phyloP scores from a whole-genome alignment of 208 protist species.

The Acanthamoeba healyi region DNA sequence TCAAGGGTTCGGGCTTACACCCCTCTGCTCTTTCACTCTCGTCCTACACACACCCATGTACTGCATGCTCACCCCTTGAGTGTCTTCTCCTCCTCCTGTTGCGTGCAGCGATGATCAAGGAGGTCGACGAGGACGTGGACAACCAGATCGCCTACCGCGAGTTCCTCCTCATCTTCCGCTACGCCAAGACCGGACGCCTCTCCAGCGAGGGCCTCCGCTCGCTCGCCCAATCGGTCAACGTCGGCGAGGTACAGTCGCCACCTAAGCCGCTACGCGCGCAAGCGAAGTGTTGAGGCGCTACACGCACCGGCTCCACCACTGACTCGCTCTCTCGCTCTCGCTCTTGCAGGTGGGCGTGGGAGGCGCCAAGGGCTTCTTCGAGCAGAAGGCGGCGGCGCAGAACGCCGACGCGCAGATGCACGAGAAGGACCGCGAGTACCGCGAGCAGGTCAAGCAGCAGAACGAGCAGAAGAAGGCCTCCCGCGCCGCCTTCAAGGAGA shows the following conservation, averaged over 20 bases:
- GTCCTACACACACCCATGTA: too few species aligned
- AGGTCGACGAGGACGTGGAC: constrained; percentile 57
- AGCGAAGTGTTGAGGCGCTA: too few species aligned
- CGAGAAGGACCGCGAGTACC: constrained; percentile 43
- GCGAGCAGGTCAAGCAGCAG: constrained; percentile 31
- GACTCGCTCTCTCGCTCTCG: not conserved
- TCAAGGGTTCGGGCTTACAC: constrained; percentile 40
- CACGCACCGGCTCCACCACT: too few species aligned
- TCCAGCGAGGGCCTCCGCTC: constrained; percentile 27
- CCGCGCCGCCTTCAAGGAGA: constrained; percentile 52
- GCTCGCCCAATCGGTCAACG: constrained; percentile 18
- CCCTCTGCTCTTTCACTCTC: not conserved
- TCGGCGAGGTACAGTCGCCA: constrained; percentile 46
- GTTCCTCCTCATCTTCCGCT: constrained; percentile 73
- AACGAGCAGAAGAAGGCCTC: constrained; percentile 13
- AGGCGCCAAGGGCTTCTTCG: constrained; percentile 58
- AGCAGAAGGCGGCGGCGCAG: constrained; percentile 36
- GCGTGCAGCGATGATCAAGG: constrained; percentile 53
- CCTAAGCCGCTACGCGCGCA: too few species aligned
- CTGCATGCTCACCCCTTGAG: not conserved
- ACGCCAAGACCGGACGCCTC: constrained; percentile 54
- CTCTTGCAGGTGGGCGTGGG: constrained; percentile 11
- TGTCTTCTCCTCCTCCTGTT: not conserved
- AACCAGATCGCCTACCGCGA: constrained; percentile 46
- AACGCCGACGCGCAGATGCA: constrained; percentile 23